Base-by-base conservation (phyloP, 176 grass and related monocot species). In the Saccharum officinarum region DNA sequence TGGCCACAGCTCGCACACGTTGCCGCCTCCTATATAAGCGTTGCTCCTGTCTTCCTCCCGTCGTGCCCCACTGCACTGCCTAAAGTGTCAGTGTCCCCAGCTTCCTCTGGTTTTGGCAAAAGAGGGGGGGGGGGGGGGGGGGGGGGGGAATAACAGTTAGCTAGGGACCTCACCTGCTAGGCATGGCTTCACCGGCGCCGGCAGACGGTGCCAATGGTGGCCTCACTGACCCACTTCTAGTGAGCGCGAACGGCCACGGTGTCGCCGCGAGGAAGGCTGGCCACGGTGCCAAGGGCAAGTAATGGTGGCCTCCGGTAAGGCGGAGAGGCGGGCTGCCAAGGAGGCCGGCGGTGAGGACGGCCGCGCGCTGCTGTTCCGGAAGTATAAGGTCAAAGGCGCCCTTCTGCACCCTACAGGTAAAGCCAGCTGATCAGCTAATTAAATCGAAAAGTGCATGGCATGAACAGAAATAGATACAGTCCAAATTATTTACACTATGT, bases 331-430 rank as follows among this genome's bases (percentile, higher is more conserved):
- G 8, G 77, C 50, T 2, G 83, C 77, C 0, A 89, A 81, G 50
- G 88, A 85, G 50, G 49, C 71, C 72, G 83, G 83, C 31, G 88
- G 83, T 22, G 88, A 89, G 88, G 83, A 89, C 13, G 88, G 88
- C 63, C 72, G 83, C 40, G 63, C 77, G 3, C 41, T 89, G 88
- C 78, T 89, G 77, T 89, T 85, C 78, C 77, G 46, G 44, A 81
- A 31, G 22, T 85, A 89, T 77, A 89, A 81, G 83, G 88, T 89
- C 83, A 81, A 81, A 36, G 83, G 83, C 11, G 1, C 17, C 71
- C 82, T 85, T 50, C 88, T 89, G 71, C 64, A 89, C 5, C 82
- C 0, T 89, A 89, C 77, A 89, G 88, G 88, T 89, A 55, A 85
- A 15, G 1, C 30, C 45, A 69, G 20, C 65, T n/a, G n/a, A n/a